Evolutionary conservation across 1,284 basidiomycete species (phyloP).

Genomic region (Somion occarium): DNA sequence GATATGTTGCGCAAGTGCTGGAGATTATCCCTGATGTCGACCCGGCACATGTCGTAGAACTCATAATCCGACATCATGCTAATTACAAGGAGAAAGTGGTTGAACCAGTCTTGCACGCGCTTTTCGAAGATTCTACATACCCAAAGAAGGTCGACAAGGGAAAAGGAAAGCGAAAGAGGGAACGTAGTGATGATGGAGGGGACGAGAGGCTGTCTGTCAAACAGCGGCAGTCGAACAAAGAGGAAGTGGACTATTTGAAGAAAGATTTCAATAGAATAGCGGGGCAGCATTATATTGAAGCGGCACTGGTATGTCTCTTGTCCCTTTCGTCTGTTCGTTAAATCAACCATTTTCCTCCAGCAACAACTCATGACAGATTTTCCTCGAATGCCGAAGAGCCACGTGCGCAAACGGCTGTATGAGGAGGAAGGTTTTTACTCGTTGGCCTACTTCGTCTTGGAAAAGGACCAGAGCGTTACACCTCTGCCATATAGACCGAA

Average conservation of each 20-base stretch:
- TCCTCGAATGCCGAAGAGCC: slow-evolving; percentile 47
- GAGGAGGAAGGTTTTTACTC: slow-evolving; percentile 48
- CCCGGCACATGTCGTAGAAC: slow-evolving; percentile 41
- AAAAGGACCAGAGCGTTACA: slow-evolving; percentile 23
- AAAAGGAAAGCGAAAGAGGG: slow-evolving; percentile 49
- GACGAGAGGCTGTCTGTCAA: slow-evolving; percentile 15
- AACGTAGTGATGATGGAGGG: slow-evolving; percentile 22
- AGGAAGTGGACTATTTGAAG: slow-evolving; percentile 45
- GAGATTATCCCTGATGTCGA: slow-evolving; percentile 68
- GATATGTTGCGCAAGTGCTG: slow-evolving; percentile 42
- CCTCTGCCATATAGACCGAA: slow-evolving; percentile 38
- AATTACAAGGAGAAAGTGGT: slow-evolving; percentile 34
- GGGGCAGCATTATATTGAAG: slow-evolving; percentile 40
- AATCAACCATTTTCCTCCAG: slow-evolving; percentile 26
- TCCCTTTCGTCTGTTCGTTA: not conserved
- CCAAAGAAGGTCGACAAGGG: slow-evolving; percentile 52
- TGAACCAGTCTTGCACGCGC: slow-evolving; percentile 47
- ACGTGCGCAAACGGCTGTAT: slow-evolving; percentile 40
- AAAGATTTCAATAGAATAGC: slow-evolving; percentile 40
- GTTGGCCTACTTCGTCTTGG: slow-evolving; percentile 48
- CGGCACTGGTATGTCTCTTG: slow-evolving; percentile 42
- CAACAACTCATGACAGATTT: slow-evolving; percentile 52
- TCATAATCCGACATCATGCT: slow-evolving; percentile 38
- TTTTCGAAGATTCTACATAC: slow-evolving; percentile 61
- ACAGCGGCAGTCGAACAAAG: slow-evolving; percentile 22